A percentile compares a stretch with the other conserved stretches of the same genome.
phyloP scores from a whole-genome alignment of 495 filamentous ascomycete species.

The Xylaria grammica region DNA sequence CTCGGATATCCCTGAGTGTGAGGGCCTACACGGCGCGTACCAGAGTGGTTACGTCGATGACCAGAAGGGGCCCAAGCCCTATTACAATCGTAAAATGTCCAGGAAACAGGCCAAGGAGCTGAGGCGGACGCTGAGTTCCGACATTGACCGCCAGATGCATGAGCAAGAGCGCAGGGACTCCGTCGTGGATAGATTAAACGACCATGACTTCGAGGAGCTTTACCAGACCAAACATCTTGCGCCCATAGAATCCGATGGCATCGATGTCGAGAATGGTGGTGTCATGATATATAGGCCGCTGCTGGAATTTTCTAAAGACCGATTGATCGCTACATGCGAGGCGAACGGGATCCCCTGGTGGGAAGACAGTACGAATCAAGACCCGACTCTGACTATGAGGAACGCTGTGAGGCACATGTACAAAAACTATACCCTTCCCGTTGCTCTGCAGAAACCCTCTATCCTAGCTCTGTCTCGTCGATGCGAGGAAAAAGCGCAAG shows the following conservation, averaged over 20 bases:
- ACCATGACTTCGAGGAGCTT: conserved; percentile 33
- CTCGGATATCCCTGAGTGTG: conserved; percentile 79
- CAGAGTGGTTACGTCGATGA: conserved; percentile 65
- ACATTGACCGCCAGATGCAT: conserved; percentile 18
- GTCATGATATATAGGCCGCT: conserved; percentile 77
- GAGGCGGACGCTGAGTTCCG: conserved; percentile 26
- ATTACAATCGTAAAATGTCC: conserved; percentile 32
- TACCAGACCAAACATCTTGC: conserved; percentile 22
- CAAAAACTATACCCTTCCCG: conserved; percentile 63
- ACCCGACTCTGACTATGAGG: conserved; percentile 74
- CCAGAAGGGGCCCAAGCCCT: conserved; percentile 33
- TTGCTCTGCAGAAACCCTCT: conserved; percentile 68
- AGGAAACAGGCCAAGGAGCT: conserved; percentile 24
- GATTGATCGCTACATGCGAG: conserved; percentile 74
- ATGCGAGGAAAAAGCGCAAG: conserved; percentile 35
- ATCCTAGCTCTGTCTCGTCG: conserved; percentile 61
- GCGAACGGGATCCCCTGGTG: conserved; percentile 71
- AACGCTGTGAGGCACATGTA: conserved; percentile 79
- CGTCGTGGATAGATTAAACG: conserved; percentile 18
- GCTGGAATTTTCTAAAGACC: conserved; percentile 71
- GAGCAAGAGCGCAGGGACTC: conserved; percentile 23
- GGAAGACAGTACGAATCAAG: conserved; percentile 85
- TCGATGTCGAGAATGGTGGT: conserved; percentile 68
- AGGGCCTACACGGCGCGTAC: conserved; percentile 71
- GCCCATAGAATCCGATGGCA: conserved; percentile 12